Conservation (phyloP, 139 green algal genomes). For the Helicosporidium sp. region DNA sequence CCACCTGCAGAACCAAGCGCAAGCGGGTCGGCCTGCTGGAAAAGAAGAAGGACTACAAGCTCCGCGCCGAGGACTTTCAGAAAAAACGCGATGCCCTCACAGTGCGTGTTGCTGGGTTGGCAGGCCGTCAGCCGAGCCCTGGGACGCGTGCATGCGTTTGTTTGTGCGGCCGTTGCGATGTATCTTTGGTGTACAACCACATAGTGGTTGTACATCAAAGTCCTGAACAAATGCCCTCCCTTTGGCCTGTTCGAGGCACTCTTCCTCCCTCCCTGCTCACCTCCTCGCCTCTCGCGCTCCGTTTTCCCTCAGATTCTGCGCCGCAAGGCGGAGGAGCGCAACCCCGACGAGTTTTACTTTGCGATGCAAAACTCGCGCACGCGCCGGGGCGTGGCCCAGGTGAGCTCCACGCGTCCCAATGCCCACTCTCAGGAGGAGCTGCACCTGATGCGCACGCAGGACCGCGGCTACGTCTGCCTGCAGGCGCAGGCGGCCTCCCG, state of each 20-base stretch:
- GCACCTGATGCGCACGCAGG: slow-evolving; percentile 80
- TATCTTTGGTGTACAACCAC: not conserved
- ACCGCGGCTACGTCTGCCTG: slow-evolving; percentile 60
- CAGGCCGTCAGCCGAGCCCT: too few relatives aligned
- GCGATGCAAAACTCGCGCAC: slow-evolving; percentile 75
- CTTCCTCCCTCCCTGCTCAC: too few relatives aligned
- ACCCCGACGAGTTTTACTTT: slow-evolving; percentile 98
- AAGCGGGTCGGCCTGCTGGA: slow-evolving; percentile 72
- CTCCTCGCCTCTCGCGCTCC: too few relatives aligned
- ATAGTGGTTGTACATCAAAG: not conserved
- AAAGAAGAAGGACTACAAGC: slow-evolving; percentile 92
- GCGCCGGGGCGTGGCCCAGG: slow-evolving; percentile 59
- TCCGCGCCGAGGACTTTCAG: slow-evolving; percentile 80
- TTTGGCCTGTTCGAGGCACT: too few relatives aligned
- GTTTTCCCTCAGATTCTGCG: slow-evolving; percentile 39
- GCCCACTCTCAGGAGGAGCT: slow-evolving; percentile 83
- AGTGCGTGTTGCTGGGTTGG: slow-evolving; percentile 26
- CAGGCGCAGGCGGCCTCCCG: slow-evolving; percentile 51
- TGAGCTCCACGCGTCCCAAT: slow-evolving; percentile 39
- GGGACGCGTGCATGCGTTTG: too few relatives aligned
- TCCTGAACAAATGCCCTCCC: too few relatives aligned
- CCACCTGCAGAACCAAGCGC: slow-evolving; percentile 22
- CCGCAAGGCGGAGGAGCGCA: slow-evolving; percentile 79
- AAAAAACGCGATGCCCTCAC: slow-evolving; percentile 75
- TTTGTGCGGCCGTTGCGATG: too few relatives aligned